Evolutionary conservation across 2,329 filamentous ascomycete genomes (phyloP).

Genomic region (Penicillium sp.): DNA sequence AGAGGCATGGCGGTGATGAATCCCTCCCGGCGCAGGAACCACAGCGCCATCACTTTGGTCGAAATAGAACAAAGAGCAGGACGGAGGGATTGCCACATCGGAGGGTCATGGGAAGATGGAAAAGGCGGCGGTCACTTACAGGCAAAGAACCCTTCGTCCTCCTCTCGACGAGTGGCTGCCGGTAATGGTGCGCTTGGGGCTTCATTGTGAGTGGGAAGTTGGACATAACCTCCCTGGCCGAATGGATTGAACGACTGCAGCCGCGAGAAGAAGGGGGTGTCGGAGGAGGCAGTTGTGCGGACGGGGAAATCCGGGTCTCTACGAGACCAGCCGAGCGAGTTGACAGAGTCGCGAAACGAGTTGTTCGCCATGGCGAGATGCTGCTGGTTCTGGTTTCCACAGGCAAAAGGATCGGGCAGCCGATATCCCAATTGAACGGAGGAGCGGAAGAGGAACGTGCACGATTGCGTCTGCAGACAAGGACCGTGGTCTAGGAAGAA

Average conservation of each 20-base stretch:
- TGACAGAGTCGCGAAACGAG: constrained; percentile 91
- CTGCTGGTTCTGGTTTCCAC: too few species aligned
- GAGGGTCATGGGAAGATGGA: constrained; percentile 22
- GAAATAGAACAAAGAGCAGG: constrained; percentile 12
- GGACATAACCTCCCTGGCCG: constrained; percentile 74
- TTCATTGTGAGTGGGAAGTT: constrained; percentile 76
- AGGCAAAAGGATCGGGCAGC: too few species aligned
- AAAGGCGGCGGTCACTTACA: constrained; percentile 61
- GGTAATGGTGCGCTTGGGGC: constrained; percentile 79
- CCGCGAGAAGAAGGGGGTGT: constrained; percentile 72
- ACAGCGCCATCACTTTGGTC: constrained; percentile 34
- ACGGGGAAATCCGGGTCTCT: constrained; percentile 73
- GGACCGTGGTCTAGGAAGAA: constrained; percentile 17
- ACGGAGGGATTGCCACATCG: constrained; percentile 10
- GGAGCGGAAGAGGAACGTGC: constrained; percentile 13
- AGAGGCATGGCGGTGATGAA: constrained; percentile 17
- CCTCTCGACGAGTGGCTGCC: constrained; percentile 77
- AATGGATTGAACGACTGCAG: constrained; percentile 88
- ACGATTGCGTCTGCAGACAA: constrained; percentile 23
- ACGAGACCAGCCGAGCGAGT: constrained; percentile 90
- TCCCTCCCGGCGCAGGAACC: constrained; percentile 41
- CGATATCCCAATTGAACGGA: constrained; percentile 15
- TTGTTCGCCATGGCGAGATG: constrained; percentile 40
- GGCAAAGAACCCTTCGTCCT: constrained; percentile 93
- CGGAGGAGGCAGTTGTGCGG: constrained; percentile 59